These are phyloP conservation scores for Candida taoyuanica DNA, from an alignment of 805 yeast species.

Conservation along the genomic window DNA sequence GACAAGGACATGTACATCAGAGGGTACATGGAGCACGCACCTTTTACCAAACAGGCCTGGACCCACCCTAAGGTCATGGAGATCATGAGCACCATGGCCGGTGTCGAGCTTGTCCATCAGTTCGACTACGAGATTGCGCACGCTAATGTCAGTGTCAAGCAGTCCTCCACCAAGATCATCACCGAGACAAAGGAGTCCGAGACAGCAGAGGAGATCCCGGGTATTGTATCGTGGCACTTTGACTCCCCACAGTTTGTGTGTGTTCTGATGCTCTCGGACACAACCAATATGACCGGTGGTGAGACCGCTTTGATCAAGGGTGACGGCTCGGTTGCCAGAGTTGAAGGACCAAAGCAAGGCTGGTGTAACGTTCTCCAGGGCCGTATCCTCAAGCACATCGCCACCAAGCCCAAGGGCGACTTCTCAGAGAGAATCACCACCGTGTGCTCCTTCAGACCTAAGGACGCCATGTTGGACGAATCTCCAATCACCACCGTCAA, in stretches of 20 bases:
- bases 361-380: constrained; percentile 48
- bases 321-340: constrained; percentile 23
- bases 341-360: constrained; percentile 42
- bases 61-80: constrained; percentile 52
- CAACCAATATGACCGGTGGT: constrained; percentile 55
- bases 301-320: constrained; percentile 47
- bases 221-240: constrained; percentile 58
- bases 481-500: constrained; percentile 39
- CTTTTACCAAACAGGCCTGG: constrained; percentile 55
- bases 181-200: constrained; percentile 5
- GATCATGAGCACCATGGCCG: constrained; percentile 53
- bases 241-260: constrained; percentile 65
- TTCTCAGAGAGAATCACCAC: constrained; percentile 39
- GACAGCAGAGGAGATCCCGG: constrained; percentile 35
- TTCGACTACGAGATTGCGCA: constrained; percentile 53
- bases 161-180: constrained; percentile 10
- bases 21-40: constrained; percentile 45
- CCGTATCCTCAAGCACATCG: constrained; percentile 41
- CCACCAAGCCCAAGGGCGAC: constrained; percentile 38
- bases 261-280: constrained; percentile 58
- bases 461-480: constrained; percentile 33
- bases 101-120: constrained; percentile 21
- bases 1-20: constrained; percentile 43
- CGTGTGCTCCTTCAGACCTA: constrained; percentile 40
- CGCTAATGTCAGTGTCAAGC: constrained; percentile 44